Evolutionary conservation across 768 basidiomycete genomes (phyloP), one percentile per base, ranked within the genome.

Genomic region (Gelatoporia subvermispora): DNA sequence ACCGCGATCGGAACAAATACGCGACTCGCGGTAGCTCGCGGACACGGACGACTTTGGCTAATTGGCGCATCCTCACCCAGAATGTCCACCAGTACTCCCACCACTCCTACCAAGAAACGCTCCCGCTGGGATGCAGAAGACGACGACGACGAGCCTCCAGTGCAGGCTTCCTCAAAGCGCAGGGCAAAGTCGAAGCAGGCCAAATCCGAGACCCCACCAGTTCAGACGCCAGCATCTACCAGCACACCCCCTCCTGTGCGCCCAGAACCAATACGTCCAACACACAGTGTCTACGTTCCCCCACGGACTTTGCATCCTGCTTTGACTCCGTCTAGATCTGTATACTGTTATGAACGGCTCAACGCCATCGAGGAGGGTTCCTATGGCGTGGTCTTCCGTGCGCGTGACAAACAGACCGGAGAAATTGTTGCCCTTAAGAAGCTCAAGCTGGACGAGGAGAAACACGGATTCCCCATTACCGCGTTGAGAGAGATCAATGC

Each of bases 291-390:
- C 28, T 88, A 81, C 64, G 89, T 85, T 0, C 94, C 93, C 3
- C 79, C 78, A 35, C 76, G 93, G 45, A 83, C 78, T 3, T 68
- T 70, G 1, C 88, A 97, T 65, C 93, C 93, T 24, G 72, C 82
- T 1, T 80, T 98, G 20, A 68, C 77, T 35, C 82, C 94, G 1
- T 94, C 95, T 21, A 86, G 95, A 20, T 94, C 93, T 4, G 95
- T 97, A 1, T 95, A 93, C 68, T 82, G 78, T 57, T 97, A 97
- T 64, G 94, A 97, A 58, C 75, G 89, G 36, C 74, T 99, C 47
- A 99, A 99, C 65, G 91, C 96, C 59, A 99, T 99, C 59, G 96
- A 98, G 68, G 96, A 99, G 69, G 96, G 96, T 4, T 93, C 91
- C 0, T 99, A 99, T 57, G 96, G 96, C 16, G 84, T 98, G 35